Evolutionary conservation across 176 grass and related monocot species (phyloP).

Genomic region (Musa acuminata): DNA sequence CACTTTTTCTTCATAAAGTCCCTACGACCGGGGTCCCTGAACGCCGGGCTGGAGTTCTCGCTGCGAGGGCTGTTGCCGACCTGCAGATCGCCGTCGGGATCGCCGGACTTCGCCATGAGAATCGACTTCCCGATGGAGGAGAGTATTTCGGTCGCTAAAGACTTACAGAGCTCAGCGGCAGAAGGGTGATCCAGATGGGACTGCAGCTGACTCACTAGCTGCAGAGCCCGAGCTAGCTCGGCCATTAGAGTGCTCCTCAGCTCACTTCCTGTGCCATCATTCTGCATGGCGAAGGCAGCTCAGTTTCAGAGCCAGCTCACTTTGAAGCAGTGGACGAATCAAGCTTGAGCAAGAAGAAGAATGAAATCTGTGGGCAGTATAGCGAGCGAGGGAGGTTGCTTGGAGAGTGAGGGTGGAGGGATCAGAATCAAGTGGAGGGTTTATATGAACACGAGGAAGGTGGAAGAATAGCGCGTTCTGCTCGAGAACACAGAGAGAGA

Average conservation of each 20-base stretch:
- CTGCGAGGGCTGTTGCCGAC: constrained; percentile 40
- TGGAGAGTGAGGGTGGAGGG: background rate
- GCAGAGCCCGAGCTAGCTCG: constrained; percentile 46
- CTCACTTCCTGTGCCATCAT: constrained; percentile 6
- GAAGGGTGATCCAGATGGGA: constrained; percentile 24
- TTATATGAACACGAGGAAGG: background rate
- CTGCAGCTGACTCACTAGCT: constrained; percentile 51
- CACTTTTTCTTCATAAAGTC: constrained; percentile 67
- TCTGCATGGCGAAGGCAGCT: constrained; percentile 14
- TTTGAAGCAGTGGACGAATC: too few species aligned
- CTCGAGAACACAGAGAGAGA: background rate
- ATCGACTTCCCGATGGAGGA: constrained; percentile 45
- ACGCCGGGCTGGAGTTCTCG: constrained; percentile 35
- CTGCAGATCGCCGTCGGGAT: background rate
- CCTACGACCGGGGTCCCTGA: constrained; percentile 20
- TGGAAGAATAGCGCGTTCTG: background rate
- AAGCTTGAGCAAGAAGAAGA: too few species aligned
- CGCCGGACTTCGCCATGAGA: constrained; percentile 20
- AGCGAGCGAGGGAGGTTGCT: background rate
- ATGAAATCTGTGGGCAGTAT: too few species aligned
- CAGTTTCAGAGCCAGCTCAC: too few species aligned
- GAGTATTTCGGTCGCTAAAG: constrained; percentile 37
- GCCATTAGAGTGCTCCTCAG: constrained; percentile 27
- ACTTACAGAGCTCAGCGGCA: constrained; percentile 31
- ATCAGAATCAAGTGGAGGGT: background rate